Base-by-base conservation (phyloP, 805 yeast species). In the Yarrowia bubula region DNA sequence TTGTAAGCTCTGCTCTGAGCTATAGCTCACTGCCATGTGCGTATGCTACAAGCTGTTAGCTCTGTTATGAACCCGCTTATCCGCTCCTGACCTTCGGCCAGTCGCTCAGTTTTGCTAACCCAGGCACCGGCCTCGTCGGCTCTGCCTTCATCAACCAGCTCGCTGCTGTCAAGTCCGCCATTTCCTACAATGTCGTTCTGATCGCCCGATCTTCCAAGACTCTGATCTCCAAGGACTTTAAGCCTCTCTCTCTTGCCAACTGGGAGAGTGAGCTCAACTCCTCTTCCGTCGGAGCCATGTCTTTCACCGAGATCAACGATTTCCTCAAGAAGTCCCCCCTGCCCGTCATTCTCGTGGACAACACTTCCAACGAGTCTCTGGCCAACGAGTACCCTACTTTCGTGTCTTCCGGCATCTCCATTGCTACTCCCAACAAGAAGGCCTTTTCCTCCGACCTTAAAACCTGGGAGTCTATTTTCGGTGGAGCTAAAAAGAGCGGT, bases 371-470 rank as follows among this genome's bases (percentile, higher is more conserved):
- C 76, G 89, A 84, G 68, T 74, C 82, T 7, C 78, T 93, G 70
- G 96, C 98, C 51, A 81, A 83, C 48, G 83, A 84, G 64, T 95
- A 95, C 77, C 89, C 96, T 50, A 76, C 80, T 43, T 86, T 95
- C 72, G 80, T 93, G 68, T 76, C 82, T 69, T 83, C 81, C 67
- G 96, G 97, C 42, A 86, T 95, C 69, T 91, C 97, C 50, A 85
- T 95, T 71, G 99, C 98, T 17, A 95, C 99, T 50, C 99, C 99
- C 70, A 95, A 95, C 83, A 95, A 95, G 78, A 95, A 95, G 82
- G 99, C 96, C 0, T 95, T 95, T 74, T 92, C 98, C 9, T 82
- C 92, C 47, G 88, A 85, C 65, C 77, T 89, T 68, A 75, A 79
- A 28, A 78, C 86, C 11, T 95, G 98, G 98, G 83, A 90, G 65